A percentile compares a stretch with the other conserved stretches of the same genome.
phyloP scores from a whole-genome alignment of 2,329 filamentous ascomycete genomes.

The Incumbomyces lentus region DNA sequence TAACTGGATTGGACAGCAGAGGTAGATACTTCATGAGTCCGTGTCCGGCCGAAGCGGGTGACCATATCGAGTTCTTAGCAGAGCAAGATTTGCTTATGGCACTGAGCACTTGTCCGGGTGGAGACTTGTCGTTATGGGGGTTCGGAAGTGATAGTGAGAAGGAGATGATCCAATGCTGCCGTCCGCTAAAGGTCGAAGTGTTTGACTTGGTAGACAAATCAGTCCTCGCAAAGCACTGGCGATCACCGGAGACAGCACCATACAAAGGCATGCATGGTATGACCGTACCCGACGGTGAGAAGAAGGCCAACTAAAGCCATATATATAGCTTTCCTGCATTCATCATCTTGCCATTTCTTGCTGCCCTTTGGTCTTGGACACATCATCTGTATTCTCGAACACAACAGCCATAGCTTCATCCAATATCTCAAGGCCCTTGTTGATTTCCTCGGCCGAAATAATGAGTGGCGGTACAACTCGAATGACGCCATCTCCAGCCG shows the following conservation, averaged over 20 bases:
- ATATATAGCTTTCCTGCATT: neutral
- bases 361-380: constrained; percentile 33
- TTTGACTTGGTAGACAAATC: constrained; percentile 48
- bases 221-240: constrained; percentile 43
- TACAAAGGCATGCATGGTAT: constrained; percentile 61
- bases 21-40: constrained; percentile 65
- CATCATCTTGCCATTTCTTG: constrained; percentile 30
- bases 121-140: constrained; percentile 72
- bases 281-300: constrained; percentile 34
- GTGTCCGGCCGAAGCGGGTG: constrained; percentile 35
- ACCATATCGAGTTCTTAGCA: constrained; percentile 65
- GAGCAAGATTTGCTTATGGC: constrained; percentile 65
- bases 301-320: constrained; percentile 8
- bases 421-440: constrained; percentile 64
- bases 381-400: constrained; percentile 31
- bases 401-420: constrained; percentile 54
- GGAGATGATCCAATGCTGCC: constrained; percentile 61
- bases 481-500: constrained; percentile 82
- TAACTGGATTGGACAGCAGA: constrained; percentile 62
- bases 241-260: constrained; percentile 45
- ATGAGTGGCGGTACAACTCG: constrained; percentile 82
- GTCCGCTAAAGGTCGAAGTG: constrained; percentile 65
- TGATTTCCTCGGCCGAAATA: constrained; percentile 71
- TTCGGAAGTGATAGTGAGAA: constrained; percentile 51
- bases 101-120: constrained; percentile 61